Evolutionary conservation across 2,329 filamentous ascomycete species (phyloP).

Genomic region (Pestalotiopsis sp.): DNA sequence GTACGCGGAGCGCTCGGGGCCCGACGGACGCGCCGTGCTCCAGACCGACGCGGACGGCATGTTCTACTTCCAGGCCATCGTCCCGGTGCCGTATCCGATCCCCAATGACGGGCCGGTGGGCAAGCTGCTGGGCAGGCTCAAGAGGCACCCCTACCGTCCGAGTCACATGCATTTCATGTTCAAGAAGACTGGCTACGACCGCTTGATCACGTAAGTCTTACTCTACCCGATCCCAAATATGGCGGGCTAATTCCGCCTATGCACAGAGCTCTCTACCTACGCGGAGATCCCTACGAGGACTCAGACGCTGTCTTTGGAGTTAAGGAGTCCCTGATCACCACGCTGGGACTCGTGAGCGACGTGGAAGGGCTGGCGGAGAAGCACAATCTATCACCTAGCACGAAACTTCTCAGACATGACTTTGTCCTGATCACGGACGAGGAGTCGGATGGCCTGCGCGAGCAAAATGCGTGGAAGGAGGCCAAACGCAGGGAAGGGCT

Average conservation of each 20-base stretch:
- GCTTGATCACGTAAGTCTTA: slow-evolving; percentile 80
- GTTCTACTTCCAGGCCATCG: slow-evolving; percentile 86
- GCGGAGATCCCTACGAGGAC: slow-evolving; percentile 79
- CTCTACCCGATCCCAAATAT: no score
- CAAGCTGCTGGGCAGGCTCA: slow-evolving; percentile 64
- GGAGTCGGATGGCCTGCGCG: slow-evolving; percentile 68
- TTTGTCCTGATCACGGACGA: slow-evolving; percentile 77
- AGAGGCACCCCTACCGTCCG: slow-evolving; percentile 76
- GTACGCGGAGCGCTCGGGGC: slow-evolving; percentile 63
- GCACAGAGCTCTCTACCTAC: slow-evolving; percentile 73
- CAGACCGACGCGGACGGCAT: slow-evolving; percentile 68
- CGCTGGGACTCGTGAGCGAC: slow-evolving; percentile 63
- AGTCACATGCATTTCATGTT: slow-evolving; percentile 91
- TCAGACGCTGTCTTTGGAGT: slow-evolving; percentile 88
- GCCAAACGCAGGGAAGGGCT: not conserved
- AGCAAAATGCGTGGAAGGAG: slow-evolving; percentile 63
- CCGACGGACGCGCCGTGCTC: slow-evolving; percentile 75
- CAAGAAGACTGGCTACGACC: slow-evolving; percentile 76
- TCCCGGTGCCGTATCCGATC: slow-evolving; percentile 83
- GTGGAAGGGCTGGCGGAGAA: slow-evolving; percentile 56
- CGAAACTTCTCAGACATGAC: slow-evolving; percentile 68
- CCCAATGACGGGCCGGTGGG: slow-evolving; percentile 85
- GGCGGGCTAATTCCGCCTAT: slow-evolving; percentile 1
- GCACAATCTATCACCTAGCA: slow-evolving; percentile 67
- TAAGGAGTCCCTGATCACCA: slow-evolving; percentile 67